Conservation (phyloP, 1,284 basidiomycete species). For the Athelia psychrophila region DNA sequence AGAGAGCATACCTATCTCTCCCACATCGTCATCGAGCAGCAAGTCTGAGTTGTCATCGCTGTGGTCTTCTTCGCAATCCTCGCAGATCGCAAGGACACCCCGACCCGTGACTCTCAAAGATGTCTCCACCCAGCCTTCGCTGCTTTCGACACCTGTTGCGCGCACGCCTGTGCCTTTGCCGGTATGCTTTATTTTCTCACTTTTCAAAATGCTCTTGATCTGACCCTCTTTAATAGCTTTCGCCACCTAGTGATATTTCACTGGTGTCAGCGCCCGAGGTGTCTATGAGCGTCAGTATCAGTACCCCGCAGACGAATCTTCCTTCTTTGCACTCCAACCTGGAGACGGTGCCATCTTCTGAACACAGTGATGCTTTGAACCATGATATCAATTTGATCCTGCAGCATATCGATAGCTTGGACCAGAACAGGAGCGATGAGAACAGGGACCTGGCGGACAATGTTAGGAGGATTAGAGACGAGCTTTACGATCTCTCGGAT, state of each 20-base stretch:
- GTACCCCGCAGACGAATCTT: constrained; percentile 57
- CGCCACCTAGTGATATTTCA: background rate
- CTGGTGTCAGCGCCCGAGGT: constrained; percentile 24
- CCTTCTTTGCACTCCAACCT: constrained; percentile 56
- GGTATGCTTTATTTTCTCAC: constrained; percentile 29
- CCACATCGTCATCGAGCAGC: constrained; percentile 27
- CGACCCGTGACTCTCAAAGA: constrained; percentile 19
- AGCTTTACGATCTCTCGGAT: constrained; percentile 56
- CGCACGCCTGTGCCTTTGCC: constrained; percentile 25
- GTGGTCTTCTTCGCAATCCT: constrained; percentile 24
- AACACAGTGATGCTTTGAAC: constrained; percentile 44
- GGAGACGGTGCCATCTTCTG: constrained; percentile 43
- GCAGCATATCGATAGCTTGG: constrained; percentile 60
- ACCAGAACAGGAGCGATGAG: constrained; percentile 57
- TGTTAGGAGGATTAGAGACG: constrained; percentile 58
- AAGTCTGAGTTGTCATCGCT: constrained; percentile 21
- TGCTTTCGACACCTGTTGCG: constrained; percentile 41
- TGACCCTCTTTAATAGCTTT: constrained; percentile 6
- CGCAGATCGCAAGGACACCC: constrained; percentile 35
- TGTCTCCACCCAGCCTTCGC: constrained; percentile 50
- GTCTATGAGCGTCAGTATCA: constrained; percentile 56
- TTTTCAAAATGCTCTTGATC: constrained; percentile 2
- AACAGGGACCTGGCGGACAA: constrained; percentile 57
- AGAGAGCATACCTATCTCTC: constrained; percentile 17
- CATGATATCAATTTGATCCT: constrained; percentile 68